These are phyloP conservation scores for Hibiscus tridactylites DNA, from an alignment of 345 rosid species.

Conservation along the genomic window DNA sequence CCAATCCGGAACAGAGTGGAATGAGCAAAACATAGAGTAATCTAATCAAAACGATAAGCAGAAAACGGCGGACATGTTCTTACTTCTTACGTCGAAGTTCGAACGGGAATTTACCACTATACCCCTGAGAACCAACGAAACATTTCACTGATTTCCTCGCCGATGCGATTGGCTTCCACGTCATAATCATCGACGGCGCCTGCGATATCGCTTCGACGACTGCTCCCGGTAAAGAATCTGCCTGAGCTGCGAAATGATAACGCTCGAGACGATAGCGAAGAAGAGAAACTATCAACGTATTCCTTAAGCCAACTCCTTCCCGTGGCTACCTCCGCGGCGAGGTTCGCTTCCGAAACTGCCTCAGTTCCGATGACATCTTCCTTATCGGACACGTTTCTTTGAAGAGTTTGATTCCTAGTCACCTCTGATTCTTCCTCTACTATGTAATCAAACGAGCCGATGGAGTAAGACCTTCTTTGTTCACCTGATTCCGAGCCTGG, in stretches of 20 bases:
- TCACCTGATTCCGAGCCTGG: conserved; percentile 20
- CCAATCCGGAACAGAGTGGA: conserved; percentile 10
- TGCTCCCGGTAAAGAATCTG: conserved; percentile 71
- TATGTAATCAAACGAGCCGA: conserved; percentile 80
- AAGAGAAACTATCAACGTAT: conserved; percentile 68
- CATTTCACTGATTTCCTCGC: conserved; percentile 74
- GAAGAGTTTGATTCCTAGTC: conserved; percentile 28
- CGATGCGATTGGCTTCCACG: conserved; percentile 48
- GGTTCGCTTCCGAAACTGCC: conserved; percentile 27
- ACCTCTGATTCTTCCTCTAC: conserved; percentile 72
- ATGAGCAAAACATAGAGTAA: neutral
- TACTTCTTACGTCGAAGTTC: neutral
- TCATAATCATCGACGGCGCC: conserved; percentile 46
- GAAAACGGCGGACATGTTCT: neutral
- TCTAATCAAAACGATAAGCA: too few relatives aligned
- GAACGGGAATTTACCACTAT: neutral
- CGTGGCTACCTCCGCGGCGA: conserved; percentile 48
- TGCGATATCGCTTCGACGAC: conserved; percentile 55
- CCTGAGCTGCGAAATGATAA: conserved; percentile 72
- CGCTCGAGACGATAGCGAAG: conserved; percentile 58
- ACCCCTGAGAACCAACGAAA: conserved; percentile 3
- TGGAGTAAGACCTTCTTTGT: conserved; percentile 50
- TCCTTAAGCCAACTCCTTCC: conserved; percentile 82
- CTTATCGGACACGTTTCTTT: conserved; percentile 49
- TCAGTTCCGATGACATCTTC: conserved; percentile 29